A percentile compares a stretch with the other conserved stretches of the same genome.
Evolutionary conservation across 805 yeast species (phyloP).

Genomic region (Yamadazyma insecticola): DNA sequence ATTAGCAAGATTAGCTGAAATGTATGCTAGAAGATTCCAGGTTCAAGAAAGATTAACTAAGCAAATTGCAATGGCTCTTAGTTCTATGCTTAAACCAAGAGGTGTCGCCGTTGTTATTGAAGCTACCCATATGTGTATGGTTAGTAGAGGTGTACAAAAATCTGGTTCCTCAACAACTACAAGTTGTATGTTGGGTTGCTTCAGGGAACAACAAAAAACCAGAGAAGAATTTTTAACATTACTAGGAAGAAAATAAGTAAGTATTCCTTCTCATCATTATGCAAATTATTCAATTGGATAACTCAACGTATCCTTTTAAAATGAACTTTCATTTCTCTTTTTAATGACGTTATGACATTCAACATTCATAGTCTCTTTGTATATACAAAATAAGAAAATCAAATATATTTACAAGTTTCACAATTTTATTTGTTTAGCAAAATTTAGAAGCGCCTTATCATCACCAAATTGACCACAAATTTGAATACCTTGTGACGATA

Average conservation of each 20-base stretch:
- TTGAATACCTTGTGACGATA: constrained; percentile 58
- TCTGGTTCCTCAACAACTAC: constrained; percentile 92
- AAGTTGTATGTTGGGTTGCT: constrained; percentile 96
- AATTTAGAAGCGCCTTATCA: constrained; percentile 57
- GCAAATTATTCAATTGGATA: constrained; percentile 1
- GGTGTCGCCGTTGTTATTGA: constrained; percentile 99
- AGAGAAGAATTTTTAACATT: constrained; percentile 91
- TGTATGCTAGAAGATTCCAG: constrained; percentile 92
- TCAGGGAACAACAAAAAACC: constrained; percentile 89
- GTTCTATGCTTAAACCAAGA: constrained; percentile 85
- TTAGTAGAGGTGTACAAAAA: constrained; percentile 94
- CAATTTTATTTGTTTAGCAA: constrained; percentile 11
- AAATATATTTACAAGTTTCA: constrained; percentile 3
- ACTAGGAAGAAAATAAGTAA: constrained; percentile 51
- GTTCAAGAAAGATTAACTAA: constrained; percentile 98
- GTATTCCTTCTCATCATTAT: not conserved
- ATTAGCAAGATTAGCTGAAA: constrained; percentile 92
- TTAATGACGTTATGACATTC: constrained; percentile 30
- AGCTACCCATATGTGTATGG: constrained; percentile 99
- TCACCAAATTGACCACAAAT: constrained; percentile 83
- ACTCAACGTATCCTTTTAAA: constrained; percentile 1
- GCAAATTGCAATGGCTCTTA: constrained; percentile 94
- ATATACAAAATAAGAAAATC: constrained; percentile 6
- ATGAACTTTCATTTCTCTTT: constrained; percentile 4
- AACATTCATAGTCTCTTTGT: constrained; percentile 19